Evolutionary conservation across 345 rosid genomes (phyloP).

Genomic region (Moricandia arvensis): DNA sequence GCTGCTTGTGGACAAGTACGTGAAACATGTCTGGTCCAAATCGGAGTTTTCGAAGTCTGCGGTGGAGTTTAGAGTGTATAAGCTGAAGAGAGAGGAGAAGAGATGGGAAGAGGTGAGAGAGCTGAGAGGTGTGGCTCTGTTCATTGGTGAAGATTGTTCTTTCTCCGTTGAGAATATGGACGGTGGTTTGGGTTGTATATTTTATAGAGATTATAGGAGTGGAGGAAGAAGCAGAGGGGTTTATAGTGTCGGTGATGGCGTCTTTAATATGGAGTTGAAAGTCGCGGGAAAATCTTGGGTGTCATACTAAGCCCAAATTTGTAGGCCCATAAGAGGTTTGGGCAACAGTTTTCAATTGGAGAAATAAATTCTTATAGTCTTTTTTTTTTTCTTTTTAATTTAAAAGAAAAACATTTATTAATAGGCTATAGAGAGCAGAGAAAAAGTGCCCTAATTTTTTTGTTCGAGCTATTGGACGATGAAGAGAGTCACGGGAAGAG

Average conservation of each 20-base stretch:
- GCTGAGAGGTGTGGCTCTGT: slow-evolving; percentile 18
- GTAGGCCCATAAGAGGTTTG: slow-evolving; percentile 3
- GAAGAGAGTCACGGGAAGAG: slow-evolving; percentile 45
- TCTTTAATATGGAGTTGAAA: slow-evolving; percentile 21
- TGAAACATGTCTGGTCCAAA: slow-evolving; percentile 19
- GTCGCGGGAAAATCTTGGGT: neutral
- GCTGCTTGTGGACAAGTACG: slow-evolving; percentile 33
- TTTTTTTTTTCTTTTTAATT: neutral
- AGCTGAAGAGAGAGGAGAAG: slow-evolving; percentile 30
- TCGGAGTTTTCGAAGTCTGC: slow-evolving; percentile 17
- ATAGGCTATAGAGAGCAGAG: neutral
- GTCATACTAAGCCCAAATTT: slow-evolving; percentile 16
- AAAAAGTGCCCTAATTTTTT: slow-evolving; percentile 17
- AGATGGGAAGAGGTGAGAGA: slow-evolving; percentile 33
- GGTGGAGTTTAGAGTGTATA: slow-evolving; percentile 36
- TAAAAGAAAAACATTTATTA: neutral
- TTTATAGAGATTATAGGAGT: slow-evolving; percentile 22
- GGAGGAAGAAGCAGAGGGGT: slow-evolving; percentile 32
- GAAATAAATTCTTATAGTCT: slow-evolving; percentile 20
- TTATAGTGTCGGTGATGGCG: slow-evolving; percentile 15
- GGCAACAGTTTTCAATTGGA: slow-evolving; percentile 18
- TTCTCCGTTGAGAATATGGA: slow-evolving; percentile 29
- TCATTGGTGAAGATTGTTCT: slow-evolving; percentile 37
- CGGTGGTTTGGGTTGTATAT: slow-evolving; percentile 22
- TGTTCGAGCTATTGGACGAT: slow-evolving; percentile 24